phyloP scores from a whole-genome alignment of 2,329 filamentous ascomycete genomes.

The Thelonectria discophora region DNA sequence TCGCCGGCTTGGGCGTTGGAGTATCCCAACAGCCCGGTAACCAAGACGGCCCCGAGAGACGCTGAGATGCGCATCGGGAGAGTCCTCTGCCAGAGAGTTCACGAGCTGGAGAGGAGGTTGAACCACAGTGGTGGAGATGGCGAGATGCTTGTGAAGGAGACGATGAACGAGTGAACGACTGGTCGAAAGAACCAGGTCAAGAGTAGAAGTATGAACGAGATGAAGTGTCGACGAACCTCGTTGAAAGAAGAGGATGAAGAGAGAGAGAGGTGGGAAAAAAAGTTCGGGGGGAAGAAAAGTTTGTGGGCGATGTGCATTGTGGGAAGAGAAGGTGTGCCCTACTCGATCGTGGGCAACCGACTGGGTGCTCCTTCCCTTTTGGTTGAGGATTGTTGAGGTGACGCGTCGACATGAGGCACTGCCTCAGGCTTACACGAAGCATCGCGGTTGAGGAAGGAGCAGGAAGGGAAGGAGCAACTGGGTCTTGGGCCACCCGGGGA shows the following conservation, averaged over 20 bases:
- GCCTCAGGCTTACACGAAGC: constrained; percentile 15
- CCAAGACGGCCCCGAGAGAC: constrained; percentile 48
- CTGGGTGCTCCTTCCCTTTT: constrained; percentile 33
- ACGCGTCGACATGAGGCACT: constrained; percentile 20
- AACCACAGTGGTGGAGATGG: neutral
- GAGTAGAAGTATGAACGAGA: constrained; percentile 30
- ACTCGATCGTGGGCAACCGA: constrained; percentile 19
- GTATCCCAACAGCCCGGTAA: constrained; percentile 47
- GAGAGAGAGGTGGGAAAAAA: constrained; percentile 29
- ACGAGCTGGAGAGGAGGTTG: neutral
- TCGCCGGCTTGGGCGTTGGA: constrained; percentile 45
- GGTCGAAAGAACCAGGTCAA: constrained; percentile 22
- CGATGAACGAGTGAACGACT: constrained; percentile 22
- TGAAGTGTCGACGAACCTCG: constrained; percentile 28
- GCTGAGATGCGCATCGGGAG: constrained; percentile 51
- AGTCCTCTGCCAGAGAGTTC: constrained; percentile 13
- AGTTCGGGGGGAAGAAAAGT: neutral
- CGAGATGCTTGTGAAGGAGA: constrained; percentile 4
- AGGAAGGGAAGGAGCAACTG: constrained; percentile 25
- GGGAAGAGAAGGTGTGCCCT: constrained; percentile 18
- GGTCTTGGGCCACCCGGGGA: neutral
- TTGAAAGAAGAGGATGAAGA: constrained; percentile 26
- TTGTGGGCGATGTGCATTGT: neutral
- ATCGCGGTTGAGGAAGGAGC: constrained; percentile 22
- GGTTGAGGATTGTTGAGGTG: constrained; percentile 30